These are phyloP conservation scores for Beauveria australis DNA, from an alignment of 2,329 filamentous ascomycete genomes.

Conservation along the genomic window DNA sequence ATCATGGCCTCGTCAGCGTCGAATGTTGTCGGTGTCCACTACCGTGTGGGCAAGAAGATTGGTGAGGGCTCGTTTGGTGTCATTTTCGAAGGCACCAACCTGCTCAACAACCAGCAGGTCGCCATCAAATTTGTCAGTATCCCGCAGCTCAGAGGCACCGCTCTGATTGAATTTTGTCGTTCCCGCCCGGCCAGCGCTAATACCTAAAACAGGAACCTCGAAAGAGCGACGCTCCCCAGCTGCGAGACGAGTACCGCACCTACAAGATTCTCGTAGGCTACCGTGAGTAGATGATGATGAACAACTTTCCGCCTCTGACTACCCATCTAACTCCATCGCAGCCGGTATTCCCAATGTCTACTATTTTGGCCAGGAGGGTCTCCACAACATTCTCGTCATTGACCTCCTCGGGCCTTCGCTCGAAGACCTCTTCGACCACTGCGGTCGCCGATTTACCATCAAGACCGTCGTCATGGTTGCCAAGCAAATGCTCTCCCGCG, in stretches of 20 bases:
- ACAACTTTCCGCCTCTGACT: neutral
- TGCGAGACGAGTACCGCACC: conserved; percentile 96
- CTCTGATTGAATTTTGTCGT: neutral
- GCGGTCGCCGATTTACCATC: conserved; percentile 86
- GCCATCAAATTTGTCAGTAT: conserved; percentile 94
- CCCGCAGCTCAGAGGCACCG: neutral
- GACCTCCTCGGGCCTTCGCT: conserved; percentile 90
- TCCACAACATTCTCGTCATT: conserved; percentile 98
- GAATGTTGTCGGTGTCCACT: conserved; percentile 98
- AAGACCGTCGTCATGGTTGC: conserved; percentile 99
- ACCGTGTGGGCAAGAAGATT: conserved; percentile 98
- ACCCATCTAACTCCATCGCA: conserved; percentile 30
- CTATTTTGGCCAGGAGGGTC: conserved; percentile 96
- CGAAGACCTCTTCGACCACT: conserved; percentile 96
- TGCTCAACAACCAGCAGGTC: conserved; percentile 98
- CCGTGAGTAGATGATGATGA: conserved; percentile 54
- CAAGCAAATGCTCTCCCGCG: conserved; percentile 95
- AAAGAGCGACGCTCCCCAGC: conserved; percentile 95
- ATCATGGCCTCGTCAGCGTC: conserved; percentile 81
- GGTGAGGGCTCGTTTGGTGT: conserved; percentile 98
- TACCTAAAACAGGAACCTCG: conserved; percentile 70
- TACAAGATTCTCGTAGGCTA: conserved; percentile 99
- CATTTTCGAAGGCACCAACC: conserved; percentile 96
- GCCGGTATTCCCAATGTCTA: conserved; percentile 99
- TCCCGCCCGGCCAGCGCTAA: neutral